phyloP scores from a whole-genome alignment of 192 early-diverging fungal species.

The Coemansia erecta region DNA sequence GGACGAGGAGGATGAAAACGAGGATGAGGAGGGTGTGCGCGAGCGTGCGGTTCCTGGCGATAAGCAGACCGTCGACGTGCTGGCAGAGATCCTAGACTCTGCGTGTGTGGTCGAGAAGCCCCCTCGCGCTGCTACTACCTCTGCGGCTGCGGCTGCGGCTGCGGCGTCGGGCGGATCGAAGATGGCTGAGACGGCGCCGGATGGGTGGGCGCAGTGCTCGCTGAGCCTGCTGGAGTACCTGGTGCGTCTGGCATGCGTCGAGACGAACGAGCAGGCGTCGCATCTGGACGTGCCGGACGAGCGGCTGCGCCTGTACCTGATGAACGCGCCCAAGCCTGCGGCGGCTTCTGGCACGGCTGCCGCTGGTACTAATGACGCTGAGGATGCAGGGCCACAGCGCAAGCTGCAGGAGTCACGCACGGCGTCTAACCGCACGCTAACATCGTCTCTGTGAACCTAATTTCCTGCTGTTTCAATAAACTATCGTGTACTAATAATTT shows the following conservation, averaged over 20 bases:
- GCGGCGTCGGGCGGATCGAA: no score
- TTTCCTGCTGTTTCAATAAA: background rate
- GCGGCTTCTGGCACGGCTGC: background rate
- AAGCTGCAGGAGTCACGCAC: background rate
- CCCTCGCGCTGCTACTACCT: background rate
- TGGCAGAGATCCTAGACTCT: conserved; percentile 1
- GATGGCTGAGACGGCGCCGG: conserved; percentile 19
- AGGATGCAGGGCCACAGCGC: background rate
- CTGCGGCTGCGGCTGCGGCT: background rate
- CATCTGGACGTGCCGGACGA: conserved; percentile 69
- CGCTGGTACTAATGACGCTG: background rate
- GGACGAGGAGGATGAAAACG: background rate
- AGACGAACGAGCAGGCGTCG: conserved; percentile 61
- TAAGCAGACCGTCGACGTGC: background rate
- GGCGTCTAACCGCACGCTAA: background rate
- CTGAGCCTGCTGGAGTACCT: conserved; percentile 66
- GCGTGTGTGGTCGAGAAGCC: background rate
- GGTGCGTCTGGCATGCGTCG: conserved; percentile 61
- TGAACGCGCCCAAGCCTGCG: conserved; percentile 6
- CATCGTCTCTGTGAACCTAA: background rate
- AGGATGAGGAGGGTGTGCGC: background rate
- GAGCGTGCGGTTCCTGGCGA: background rate
- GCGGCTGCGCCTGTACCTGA: conserved; percentile 60
- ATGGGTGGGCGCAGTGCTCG: conserved; percentile 37
- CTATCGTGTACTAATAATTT: no score